Evolutionary conservation across 805 yeast genomes (phyloP), one percentile per base, ranked within the genome.

Genomic region (Candida piceae): DNA sequence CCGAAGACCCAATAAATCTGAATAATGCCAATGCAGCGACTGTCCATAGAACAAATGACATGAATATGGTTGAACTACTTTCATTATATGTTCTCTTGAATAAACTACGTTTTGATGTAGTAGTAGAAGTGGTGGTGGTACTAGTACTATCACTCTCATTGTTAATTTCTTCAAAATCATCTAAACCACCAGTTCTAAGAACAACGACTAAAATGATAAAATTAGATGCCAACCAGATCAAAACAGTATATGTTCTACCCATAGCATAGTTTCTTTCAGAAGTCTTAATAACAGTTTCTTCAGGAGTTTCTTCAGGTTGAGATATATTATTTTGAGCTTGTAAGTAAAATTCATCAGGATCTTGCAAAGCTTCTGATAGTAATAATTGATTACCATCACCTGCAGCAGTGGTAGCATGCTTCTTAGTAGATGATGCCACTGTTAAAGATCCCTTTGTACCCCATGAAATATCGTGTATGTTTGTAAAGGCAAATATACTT

Each of bases 381-480:
- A 53, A 36, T 16, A 56, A 21, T 31, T 52, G 49, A 21, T 48
- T 47, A 5, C 40, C 16, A 15, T 31, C 41, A 8, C 24, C 37
- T 20, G 26, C 32, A 16, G 35, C 41, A 21, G 40, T 29, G 2
- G 42, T 48, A 9, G 58, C 58, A 39, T 95, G 95, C 49, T 88
- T 72, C 56, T 71, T 89, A 57, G 67, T 72, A 52, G 67, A 76
- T 59, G 66, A 70, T 53, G 69, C 83, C 2, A 34, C 40, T 57
- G 77, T 74, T 4, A 76, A 70, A 25, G 83, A 84, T 36, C 95
- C 95, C 57, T 90, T 86, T 3, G 96, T 90, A 61, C 97, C 97
- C 97, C 97, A 89, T 5, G 96, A 84, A 34, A 89, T 79, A 66
- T 89, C 97, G 59, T 89, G 95, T 41, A 89, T 80, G 60, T 89